Evolutionary conservation across 371 early-diverging fungal genomes (phyloP).

Genomic region (Mortierella sp.): DNA sequence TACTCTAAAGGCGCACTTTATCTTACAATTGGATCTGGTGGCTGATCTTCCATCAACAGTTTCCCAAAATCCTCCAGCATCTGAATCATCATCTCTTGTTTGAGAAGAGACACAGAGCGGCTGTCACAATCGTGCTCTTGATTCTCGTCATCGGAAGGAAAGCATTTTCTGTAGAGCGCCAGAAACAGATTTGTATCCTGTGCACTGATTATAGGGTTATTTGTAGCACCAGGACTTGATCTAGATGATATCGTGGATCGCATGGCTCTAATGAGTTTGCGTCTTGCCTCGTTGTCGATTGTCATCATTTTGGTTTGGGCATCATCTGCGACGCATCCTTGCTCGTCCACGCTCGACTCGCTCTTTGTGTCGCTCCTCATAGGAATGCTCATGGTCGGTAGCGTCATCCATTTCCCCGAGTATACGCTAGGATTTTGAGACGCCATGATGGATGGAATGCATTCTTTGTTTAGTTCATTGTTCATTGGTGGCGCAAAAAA

Average conservation of each 20-base stretch:
- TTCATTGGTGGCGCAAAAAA: conserved; percentile 1
- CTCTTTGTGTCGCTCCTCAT: not conserved
- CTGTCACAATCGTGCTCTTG: not conserved
- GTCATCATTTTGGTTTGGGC: not conserved
- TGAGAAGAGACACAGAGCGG: conserved; percentile 8
- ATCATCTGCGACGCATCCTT: not conserved
- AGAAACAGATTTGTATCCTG: conserved; percentile 9
- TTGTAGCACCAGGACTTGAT: not conserved
- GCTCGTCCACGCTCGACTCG: not conserved
- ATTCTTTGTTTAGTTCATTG: not conserved
- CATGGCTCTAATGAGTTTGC: conserved; percentile 4
- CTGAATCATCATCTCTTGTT: conserved; percentile 32
- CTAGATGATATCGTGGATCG: not conserved
- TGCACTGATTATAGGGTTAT: not conserved
- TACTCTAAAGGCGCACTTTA: not conserved
- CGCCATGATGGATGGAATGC: not conserved
- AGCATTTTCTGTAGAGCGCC: conserved; percentile 5
- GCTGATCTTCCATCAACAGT: conserved; percentile 5
- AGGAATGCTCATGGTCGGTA: conserved; percentile 15
- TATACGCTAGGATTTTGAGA: not conserved
- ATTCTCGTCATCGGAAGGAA: not conserved
- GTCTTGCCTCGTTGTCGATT: not conserved
- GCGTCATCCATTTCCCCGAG: conserved; percentile 29
- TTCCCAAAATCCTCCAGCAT: conserved; percentile 30
- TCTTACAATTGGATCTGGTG: conserved; percentile 10